Evolutionary conservation across 257 asterid genomes (phyloP).

Genomic region (Osmanthus fragrans): DNA sequence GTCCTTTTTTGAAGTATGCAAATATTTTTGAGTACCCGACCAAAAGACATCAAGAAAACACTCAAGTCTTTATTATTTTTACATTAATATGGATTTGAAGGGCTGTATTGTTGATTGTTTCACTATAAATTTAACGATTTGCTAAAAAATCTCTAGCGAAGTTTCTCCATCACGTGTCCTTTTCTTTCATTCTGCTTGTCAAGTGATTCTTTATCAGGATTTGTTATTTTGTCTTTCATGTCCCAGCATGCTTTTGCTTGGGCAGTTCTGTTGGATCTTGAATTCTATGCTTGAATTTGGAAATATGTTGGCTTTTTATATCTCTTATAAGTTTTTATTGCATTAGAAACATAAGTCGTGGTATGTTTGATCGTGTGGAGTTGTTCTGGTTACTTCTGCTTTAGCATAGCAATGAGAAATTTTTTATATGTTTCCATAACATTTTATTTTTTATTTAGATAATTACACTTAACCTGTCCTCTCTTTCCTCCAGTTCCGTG

Average conservation of each 20-base stretch:
- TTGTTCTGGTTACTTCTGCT: neutral
- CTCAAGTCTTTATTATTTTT: neutral
- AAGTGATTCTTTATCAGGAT: neutral
- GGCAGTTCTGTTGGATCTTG: neutral
- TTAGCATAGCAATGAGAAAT: neutral
- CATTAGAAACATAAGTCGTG: neutral
- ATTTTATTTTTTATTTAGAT: neutral
- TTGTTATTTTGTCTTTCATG: neutral
- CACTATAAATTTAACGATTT: neutral
- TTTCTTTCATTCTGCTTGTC: neutral
- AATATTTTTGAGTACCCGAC: neutral
- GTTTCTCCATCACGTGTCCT: neutral
- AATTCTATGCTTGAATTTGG: neutral
- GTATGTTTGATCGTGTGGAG: neutral
- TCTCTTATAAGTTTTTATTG: neutral
- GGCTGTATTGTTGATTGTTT: neutral
- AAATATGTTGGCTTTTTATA: neutral
- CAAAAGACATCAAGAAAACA: neutral
- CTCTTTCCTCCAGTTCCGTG: conserved; percentile 42
- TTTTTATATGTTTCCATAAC: neutral
- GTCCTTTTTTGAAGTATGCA: neutral
- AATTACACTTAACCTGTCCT: conserved; percentile 5
- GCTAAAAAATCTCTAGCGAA: neutral
- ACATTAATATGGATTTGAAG: neutral
- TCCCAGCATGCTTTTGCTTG: neutral